Conservation (phyloP, 192 early-diverging fungal species). For the Phlyctochytrium bullatum region DNA sequence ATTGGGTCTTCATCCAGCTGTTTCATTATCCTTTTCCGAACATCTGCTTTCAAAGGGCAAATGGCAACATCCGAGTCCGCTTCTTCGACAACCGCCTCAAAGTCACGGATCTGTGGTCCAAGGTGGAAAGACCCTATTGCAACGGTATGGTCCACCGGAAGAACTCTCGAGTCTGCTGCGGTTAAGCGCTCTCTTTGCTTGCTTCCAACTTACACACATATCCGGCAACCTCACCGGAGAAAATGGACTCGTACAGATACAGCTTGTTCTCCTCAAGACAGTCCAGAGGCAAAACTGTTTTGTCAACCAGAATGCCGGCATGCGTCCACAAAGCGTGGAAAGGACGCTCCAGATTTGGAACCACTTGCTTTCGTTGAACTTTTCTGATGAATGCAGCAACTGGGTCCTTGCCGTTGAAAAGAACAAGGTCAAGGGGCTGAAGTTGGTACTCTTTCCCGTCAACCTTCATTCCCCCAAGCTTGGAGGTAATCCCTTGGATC, state of each 20-base stretch:
- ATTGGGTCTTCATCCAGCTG: conserved; percentile 15
- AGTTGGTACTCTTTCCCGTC: neutral
- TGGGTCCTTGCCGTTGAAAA: conserved; percentile 33
- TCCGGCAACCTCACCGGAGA: conserved; percentile 30
- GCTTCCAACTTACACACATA: conserved; percentile 5
- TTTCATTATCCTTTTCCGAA: conserved; percentile 12
- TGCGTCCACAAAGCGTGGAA: conserved; percentile 34
- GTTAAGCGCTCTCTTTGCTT: neutral
- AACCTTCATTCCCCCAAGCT: neutral
- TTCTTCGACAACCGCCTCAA: conserved; percentile 31
- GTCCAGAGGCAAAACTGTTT: conserved; percentile 34
- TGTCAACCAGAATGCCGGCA: conserved; percentile 30
- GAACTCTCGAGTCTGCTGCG: conserved; percentile 18
- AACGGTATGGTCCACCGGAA: conserved; percentile 21
- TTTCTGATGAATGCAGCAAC: conserved; percentile 34
- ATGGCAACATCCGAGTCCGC: conserved; percentile 36
- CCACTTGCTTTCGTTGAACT: conserved; percentile 21
- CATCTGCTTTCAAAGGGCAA: conserved; percentile 7
- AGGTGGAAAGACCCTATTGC: conserved; percentile 17
- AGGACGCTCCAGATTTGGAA: conserved; percentile 3
- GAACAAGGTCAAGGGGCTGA: conserved; percentile 20
- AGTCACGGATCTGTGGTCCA: conserved; percentile 34
- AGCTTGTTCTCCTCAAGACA: conserved; percentile 33
- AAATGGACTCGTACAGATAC: conserved; percentile 39
- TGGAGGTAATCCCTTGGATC: no score